Evolutionary conservation across 257 asterid species (phyloP), one percentile per base, ranked within the genome.

Genomic region (Jaltomata sinuosa): DNA sequence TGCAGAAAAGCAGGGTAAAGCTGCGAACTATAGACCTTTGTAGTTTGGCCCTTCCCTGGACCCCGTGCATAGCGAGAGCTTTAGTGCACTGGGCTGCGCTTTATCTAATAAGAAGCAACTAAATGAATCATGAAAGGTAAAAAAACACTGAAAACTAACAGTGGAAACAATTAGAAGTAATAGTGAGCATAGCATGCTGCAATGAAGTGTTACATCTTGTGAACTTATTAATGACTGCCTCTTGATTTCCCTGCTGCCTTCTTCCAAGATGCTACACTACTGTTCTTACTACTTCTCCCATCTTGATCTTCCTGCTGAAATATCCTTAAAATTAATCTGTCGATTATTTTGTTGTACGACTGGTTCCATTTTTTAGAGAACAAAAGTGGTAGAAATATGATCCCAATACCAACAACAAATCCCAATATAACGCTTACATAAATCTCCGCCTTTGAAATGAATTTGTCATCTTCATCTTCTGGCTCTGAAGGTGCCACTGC

Each of bases 391-490:
- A 74, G 76, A 5, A 84, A 59, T 3, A 83, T 49, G 78, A 78
- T 27, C 50, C 61, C 83, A 27, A 88, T 8, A 3, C 88, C 87
- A 19, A 79, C 85, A 72, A 19, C 50, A 32, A 59, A 84, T 42
- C 91, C 91, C 4, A 83, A 16, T 3, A 59, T 83, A 57, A 32
- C 80, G 7, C 85, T 84, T 29, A 31, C 62, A 64, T 82, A 88
- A 45, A 86, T 84, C 18, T 83, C 86, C 8, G 16, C 82, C 47
- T 16, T 27, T 6, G 55, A 71, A 54, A 65, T 21, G 36, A 36
- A 18, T 4, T 49, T 16, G 8, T 79, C 57, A 32, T 61, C 87
- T 54, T 80, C 78, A 29, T 3, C 19, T 55, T 57, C 59, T 62
- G 83, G 64, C 42, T 45, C 79, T 11, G 81, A 59, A 59, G 68